Percentiles rank a stretch among this genome's conserved stretches.
Evolutionary conservation across 2,329 filamentous ascomycete genomes (phyloP).

Genomic region (Sclerotinia nivalis): DNA sequence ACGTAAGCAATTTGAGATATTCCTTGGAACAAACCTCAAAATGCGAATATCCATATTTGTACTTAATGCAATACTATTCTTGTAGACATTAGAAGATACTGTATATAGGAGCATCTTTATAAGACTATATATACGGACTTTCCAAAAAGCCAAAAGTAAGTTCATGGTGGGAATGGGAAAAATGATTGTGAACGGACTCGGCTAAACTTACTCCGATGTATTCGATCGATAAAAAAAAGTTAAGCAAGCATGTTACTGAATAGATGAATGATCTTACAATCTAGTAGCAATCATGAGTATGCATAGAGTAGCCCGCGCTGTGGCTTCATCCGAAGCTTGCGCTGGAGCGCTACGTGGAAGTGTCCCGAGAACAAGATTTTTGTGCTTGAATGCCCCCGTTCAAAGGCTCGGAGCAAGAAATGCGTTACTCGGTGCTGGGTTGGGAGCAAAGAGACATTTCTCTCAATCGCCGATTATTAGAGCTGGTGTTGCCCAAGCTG

Average conservation of each 20-base stretch:
- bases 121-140: not conserved
- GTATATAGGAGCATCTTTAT: not conserved
- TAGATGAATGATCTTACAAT: slow-evolving; percentile 12
- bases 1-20: not conserved
- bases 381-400: slow-evolving; percentile 38
- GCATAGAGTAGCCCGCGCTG: slow-evolving; percentile 38
- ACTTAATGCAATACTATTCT: not conserved
- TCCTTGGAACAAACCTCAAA: not conserved
- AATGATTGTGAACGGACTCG: slow-evolving; percentile 6
- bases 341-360: slow-evolving; percentile 31
- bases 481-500: slow-evolving; percentile 38
- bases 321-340: slow-evolving; percentile 34
- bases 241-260: slow-evolving; percentile 20
- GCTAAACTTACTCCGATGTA: slow-evolving; percentile 20
- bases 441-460: slow-evolving; percentile 35
- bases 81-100: no score
- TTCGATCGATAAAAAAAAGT: slow-evolving; percentile 28
- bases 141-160: not conserved
- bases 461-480: slow-evolving; percentile 35
- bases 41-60: not conserved
- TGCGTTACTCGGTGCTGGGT: slow-evolving; percentile 26
- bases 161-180: not conserved
- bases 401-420: slow-evolving; percentile 26
- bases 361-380: slow-evolving; percentile 34
- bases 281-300: slow-evolving; percentile 34